These are phyloP conservation scores for Didymella keratinophila DNA, from an alignment of 2,329 filamentous ascomycete species.

Conservation along the genomic window DNA sequence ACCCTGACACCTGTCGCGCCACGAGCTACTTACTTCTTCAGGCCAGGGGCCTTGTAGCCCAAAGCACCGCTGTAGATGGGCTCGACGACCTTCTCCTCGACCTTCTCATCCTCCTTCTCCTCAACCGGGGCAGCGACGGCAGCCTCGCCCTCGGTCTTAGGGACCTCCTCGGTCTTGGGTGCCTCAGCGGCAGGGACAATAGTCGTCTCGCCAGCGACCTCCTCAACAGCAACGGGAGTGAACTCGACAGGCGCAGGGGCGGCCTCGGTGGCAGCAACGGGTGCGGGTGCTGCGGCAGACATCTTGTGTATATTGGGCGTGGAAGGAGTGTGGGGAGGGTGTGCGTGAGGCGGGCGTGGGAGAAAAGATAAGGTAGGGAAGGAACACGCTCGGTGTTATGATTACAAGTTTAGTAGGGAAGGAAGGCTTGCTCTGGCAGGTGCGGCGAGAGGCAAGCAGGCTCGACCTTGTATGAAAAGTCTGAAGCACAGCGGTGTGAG, in stretches of 20 bases:
- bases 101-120: constrained; percentile 53
- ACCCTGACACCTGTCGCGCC: constrained; percentile 1
- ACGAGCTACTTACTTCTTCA: constrained; percentile 79
- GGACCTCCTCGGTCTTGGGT: constrained; percentile 38
- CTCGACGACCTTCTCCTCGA: constrained; percentile 62
- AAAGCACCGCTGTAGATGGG: constrained; percentile 84
- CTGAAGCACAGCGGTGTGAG: constrained; percentile 43
- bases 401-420: constrained; percentile 47
- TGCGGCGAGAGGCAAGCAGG: constrained; percentile 33
- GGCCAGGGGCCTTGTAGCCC: constrained; percentile 87
- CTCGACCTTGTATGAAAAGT: constrained; percentile 39
- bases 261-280: constrained; percentile 59
- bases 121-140: constrained; percentile 35
- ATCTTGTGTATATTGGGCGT: constrained; percentile 56
- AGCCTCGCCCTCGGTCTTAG: constrained; percentile 37
- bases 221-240: constrained; percentile 50
- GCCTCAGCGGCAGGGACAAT: constrained; percentile 44
- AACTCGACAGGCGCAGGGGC: constrained; percentile 50
- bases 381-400: constrained; percentile 27
- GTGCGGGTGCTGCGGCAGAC: constrained; percentile 75
- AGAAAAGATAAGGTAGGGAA: constrained; percentile 26
- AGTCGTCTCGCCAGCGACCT: constrained; percentile 54
- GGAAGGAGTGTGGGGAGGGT: constrained; percentile 19
- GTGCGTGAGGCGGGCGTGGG: constrained; percentile 19
- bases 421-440: constrained; percentile 42